A percentile compares a stretch with the other conserved stretches of the same genome.
Evolutionary conservation across 2,329 filamentous ascomycete species (phyloP).

Genomic region (Xylaria sp.): DNA sequence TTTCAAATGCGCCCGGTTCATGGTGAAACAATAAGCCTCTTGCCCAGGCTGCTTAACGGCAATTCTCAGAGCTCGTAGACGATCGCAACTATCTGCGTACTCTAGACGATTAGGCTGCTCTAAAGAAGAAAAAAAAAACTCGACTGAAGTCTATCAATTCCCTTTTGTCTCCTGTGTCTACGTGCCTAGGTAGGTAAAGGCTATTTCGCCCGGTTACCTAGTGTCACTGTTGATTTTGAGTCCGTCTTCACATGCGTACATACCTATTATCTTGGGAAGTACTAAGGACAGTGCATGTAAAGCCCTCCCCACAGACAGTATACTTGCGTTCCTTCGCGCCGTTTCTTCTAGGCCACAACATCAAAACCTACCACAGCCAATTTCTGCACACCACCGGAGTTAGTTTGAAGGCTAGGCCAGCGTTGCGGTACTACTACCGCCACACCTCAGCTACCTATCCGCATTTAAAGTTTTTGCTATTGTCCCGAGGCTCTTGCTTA

Average conservation of each 20-base stretch:
- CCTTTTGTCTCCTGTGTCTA: slow-evolving; percentile 4
- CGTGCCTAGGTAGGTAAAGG: neutral
- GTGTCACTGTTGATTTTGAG: neutral
- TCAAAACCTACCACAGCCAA: neutral
- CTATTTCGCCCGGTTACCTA: neutral
- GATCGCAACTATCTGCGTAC: slow-evolving; percentile 11
- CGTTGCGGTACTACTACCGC: neutral
- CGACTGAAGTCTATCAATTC: slow-evolving; percentile 14
- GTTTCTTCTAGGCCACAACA: neutral
- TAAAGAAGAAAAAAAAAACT: slow-evolving; percentile 24
- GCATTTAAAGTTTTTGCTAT: neutral
- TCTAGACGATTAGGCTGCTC: slow-evolving; percentile 5
- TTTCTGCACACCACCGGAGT: neutral
- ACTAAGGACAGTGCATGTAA: neutral
- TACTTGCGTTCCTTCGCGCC: neutral
- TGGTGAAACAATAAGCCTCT: slow-evolving; percentile 18
- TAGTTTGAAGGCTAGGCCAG: neutral
- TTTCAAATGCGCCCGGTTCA: slow-evolving; percentile 18
- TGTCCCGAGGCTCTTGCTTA: neutral
- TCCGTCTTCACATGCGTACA: neutral
- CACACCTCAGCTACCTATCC: neutral
- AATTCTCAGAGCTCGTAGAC: slow-evolving; percentile 19
- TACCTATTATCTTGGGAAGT: neutral
- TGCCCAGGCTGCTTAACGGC: slow-evolving; percentile 11
- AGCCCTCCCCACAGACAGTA: neutral